phyloP scores from a whole-genome alignment of 192 early-diverging fungal species.

The Backusella liffmaniae region DNA sequence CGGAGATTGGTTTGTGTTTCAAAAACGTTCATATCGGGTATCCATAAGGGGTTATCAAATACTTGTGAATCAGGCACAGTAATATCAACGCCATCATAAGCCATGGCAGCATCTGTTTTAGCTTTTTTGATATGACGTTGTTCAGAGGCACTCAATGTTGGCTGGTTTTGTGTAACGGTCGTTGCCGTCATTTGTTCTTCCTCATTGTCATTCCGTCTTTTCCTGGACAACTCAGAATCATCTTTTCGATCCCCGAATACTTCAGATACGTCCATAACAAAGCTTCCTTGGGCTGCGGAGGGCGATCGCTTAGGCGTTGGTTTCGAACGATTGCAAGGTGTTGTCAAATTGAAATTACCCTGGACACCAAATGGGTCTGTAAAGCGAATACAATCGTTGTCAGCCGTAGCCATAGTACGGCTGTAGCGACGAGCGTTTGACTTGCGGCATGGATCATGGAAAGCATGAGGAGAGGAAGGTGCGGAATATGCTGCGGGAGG shows the following conservation, averaged over 20 bases:
- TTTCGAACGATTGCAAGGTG: slow-evolving; percentile 11
- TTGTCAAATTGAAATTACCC: slow-evolving; percentile 1
- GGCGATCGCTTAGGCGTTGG: neutral
- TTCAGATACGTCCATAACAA: slow-evolving; percentile 7
- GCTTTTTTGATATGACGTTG: slow-evolving; percentile 10
- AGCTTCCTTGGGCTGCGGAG: neutral
- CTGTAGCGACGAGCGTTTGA: slow-evolving; percentile 3
- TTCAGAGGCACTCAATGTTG: neutral
- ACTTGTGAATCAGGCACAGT: slow-evolving; percentile 6
- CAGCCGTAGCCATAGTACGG: slow-evolving; percentile 4
- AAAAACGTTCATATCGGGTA: slow-evolving; percentile 19
- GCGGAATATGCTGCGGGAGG: neutral
- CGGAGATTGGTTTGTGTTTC: slow-evolving; percentile 6
- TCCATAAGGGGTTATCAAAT: slow-evolving; percentile 16
- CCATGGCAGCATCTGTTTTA: slow-evolving; percentile 10
- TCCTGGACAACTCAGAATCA: slow-evolving; percentile 4
- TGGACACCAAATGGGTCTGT: neutral
- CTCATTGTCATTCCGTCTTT: slow-evolving; percentile 13
- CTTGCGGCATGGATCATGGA: slow-evolving; percentile 6
- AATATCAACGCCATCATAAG: slow-evolving; percentile 28
- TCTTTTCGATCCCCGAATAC: neutral
- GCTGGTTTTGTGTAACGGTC: slow-evolving; percentile 7
- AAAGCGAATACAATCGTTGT: neutral
- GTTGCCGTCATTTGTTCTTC: slow-evolving; percentile 11
- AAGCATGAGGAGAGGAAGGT: neutral